Percentiles rank a stretch among this genome's conserved stretches.
These are phyloP conservation scores for Ormosia emarginata DNA, from an alignment of 306 rosid species.

Conservation along the genomic window DNA sequence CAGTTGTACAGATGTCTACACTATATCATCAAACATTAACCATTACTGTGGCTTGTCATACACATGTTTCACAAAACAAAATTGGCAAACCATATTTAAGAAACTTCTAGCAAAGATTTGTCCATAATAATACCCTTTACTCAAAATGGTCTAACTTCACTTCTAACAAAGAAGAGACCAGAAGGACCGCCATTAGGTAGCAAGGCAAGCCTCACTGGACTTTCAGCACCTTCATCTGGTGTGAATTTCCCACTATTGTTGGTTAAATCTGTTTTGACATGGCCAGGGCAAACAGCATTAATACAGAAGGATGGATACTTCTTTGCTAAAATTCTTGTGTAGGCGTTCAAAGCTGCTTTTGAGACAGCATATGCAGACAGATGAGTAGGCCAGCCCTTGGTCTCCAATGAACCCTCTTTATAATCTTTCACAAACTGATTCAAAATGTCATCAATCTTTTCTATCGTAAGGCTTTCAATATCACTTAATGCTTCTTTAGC, in stretches of 20 bases:
- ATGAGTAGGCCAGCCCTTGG: constrained; percentile 31
- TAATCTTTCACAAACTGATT: constrained; percentile 25
- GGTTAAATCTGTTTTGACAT: constrained; percentile 27
- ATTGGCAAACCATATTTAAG: background rate
- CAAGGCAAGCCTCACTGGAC: constrained; percentile 37
- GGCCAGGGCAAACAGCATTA: constrained; percentile 34
- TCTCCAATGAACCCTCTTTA: constrained; percentile 23
- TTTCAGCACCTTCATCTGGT: constrained; percentile 39
- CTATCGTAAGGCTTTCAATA: constrained; percentile 25
- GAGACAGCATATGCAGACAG: constrained; percentile 27
- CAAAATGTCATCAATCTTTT: constrained; percentile 26
- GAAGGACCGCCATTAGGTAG: constrained; percentile 10
- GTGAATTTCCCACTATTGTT: constrained; percentile 6
- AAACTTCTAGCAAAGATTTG: background rate
- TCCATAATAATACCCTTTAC: background rate
- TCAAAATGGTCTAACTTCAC: background rate
- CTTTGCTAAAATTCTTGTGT: constrained; percentile 38
- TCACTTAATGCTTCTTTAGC: constrained; percentile 36
- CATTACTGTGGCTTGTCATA: no score
- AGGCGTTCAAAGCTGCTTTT: constrained; percentile 41
- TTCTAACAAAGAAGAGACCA: background rate
- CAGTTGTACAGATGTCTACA: no score
- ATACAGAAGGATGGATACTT: constrained; percentile 24
- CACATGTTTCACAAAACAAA: no score
- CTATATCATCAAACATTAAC: background rate